Conservation (phyloP, 306 rosid species). For the Datisca glomerata region DNA sequence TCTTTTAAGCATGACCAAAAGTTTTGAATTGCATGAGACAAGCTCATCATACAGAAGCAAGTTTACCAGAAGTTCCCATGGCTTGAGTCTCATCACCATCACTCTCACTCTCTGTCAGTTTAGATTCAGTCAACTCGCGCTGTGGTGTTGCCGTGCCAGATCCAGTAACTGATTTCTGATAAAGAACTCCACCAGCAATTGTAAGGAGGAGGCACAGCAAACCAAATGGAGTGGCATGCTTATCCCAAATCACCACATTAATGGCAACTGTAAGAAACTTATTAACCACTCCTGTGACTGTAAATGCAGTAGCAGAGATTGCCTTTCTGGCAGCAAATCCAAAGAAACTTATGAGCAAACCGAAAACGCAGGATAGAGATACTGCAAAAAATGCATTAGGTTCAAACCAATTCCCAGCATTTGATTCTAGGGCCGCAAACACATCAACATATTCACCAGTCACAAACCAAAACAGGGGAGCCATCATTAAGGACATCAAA, state of each 20-base stretch:
- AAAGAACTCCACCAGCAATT: conserved; percentile 60
- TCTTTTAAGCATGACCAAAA: not conserved
- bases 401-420: conserved; percentile 33
- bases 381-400: conserved; percentile 41
- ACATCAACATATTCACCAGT: conserved; percentile 64
- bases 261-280: conserved; percentile 80
- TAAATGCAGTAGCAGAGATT: conserved; percentile 71
- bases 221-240: conserved; percentile 74
- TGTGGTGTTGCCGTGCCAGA: too few species aligned
- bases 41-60: conserved; percentile 48
- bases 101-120: conserved; percentile 27
- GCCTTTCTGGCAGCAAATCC: too few species aligned
- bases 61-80: conserved; percentile 34
- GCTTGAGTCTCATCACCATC: conserved; percentile 37
- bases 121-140: conserved; percentile 25
- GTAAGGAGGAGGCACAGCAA: conserved; percentile 67
- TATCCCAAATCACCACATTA: conserved; percentile 73
- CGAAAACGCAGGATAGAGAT: conserved; percentile 56
- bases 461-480: conserved; percentile 59
- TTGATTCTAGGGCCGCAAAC: conserved; percentile 32
- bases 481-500: conserved; percentile 54
- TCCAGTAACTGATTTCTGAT: conserved; percentile 70
- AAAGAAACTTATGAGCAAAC: too few species aligned
- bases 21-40: too few species aligned
- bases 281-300: conserved; percentile 86